Percentiles rank a stretch among this genome's conserved stretches.
These are phyloP conservation scores for Boletus bicolor DNA, from an alignment of 768 basidiomycete genomes.

Conservation along the genomic window DNA sequence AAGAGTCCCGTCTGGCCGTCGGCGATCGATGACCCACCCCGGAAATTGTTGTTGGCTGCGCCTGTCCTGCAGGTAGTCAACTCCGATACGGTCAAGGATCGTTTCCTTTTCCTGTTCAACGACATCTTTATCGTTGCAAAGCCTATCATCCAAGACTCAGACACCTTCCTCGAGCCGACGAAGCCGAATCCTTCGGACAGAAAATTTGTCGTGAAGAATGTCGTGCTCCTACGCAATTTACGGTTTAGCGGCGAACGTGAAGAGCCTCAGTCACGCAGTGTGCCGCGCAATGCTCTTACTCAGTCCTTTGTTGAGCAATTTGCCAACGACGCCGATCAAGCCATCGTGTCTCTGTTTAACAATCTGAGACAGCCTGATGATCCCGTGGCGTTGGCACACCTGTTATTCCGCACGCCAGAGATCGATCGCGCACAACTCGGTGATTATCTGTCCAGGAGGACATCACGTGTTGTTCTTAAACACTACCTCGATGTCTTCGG, in stretches of 20 bases:
- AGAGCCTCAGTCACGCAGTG: constrained; percentile 48
- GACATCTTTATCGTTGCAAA: constrained; percentile 94
- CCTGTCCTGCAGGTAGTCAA: constrained; percentile 94
- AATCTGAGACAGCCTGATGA: constrained; percentile 62
- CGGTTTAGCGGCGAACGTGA: constrained; percentile 69
- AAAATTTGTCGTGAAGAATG: constrained; percentile 85
- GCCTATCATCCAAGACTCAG: constrained; percentile 71
- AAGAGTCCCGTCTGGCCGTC: constrained; percentile 58
- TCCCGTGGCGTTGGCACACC: constrained; percentile 67
- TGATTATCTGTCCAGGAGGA: constrained; percentile 72
- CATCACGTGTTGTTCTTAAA: constrained; percentile 73
- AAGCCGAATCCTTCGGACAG: constrained; percentile 61
- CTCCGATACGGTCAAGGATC: constrained; percentile 90
- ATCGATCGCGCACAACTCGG: constrained; percentile 82
- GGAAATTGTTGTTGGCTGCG: constrained; percentile 79
- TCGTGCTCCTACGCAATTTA: constrained; percentile 72
- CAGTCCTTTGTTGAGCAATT: constrained; percentile 78
- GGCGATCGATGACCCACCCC: constrained; percentile 78
- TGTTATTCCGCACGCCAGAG: constrained; percentile 79
- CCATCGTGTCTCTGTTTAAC: constrained; percentile 66
- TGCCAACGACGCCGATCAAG: constrained; percentile 72
- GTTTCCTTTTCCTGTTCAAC: constrained; percentile 95
- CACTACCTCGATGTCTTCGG: constrained; percentile 87
- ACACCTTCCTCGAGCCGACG: constrained; percentile 54
- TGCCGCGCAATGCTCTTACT: constrained; percentile 59